Conservation (phyloP, 1,284 basidiomycete species). For the Heterobasidion parviporum region DNA sequence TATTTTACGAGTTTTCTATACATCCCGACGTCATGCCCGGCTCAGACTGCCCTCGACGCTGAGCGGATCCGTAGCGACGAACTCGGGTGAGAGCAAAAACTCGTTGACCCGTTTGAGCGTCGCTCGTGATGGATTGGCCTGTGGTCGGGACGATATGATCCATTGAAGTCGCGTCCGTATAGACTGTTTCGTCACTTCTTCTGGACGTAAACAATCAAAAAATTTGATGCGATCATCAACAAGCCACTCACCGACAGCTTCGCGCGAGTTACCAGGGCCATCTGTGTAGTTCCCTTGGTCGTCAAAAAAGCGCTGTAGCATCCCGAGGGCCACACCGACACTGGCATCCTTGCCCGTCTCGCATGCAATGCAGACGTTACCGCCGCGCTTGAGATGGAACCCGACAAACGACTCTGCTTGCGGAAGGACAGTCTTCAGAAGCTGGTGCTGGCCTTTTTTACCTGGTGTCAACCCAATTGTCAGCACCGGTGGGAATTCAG, state of each 20-base stretch:
- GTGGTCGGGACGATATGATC: constrained; percentile 67
- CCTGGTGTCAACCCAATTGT: constrained; percentile 28
- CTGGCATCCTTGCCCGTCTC: constrained; percentile 50
- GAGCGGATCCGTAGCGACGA: too few relatives aligned
- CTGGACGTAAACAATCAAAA: not conserved
- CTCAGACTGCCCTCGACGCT: too few relatives aligned
- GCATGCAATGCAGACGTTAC: constrained; percentile 44
- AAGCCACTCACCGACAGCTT: not conserved
- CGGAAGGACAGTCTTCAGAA: constrained; percentile 44
- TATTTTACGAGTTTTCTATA: too few relatives aligned
- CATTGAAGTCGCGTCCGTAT: constrained; percentile 70
- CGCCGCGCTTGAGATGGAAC: constrained; percentile 26
- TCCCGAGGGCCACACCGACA: constrained; percentile 54
- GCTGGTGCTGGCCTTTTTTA: constrained; percentile 46
- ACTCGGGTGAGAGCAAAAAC: constrained; percentile 42
- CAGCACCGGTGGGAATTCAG: constrained; percentile 13
- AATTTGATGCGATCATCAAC: not conserved
- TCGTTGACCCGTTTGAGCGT: constrained; percentile 78
- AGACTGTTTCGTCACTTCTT: constrained; percentile 40
- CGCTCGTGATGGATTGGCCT: constrained; percentile 66
- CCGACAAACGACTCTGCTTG: constrained; percentile 38
- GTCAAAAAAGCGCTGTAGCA: constrained; percentile 52
- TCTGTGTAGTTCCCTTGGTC: constrained; percentile 30
- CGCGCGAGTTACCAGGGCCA: not conserved
- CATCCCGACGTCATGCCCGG: too few relatives aligned